Base-by-base conservation (phyloP, 768 basidiomycete genomes). In the Austroboletus festivus region DNA sequence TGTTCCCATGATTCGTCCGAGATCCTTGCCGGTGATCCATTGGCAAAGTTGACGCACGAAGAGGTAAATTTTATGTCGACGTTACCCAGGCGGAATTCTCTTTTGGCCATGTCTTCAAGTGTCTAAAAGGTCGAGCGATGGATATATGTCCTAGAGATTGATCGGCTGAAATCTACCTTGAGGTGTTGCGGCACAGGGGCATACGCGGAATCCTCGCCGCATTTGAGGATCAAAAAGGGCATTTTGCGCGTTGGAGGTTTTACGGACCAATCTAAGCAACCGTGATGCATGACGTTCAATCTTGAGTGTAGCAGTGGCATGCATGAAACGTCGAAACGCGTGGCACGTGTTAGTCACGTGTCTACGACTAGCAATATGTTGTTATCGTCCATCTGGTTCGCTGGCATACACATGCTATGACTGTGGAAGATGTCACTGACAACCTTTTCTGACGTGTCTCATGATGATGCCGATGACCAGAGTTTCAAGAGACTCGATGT, bases 241-340 rank as follows among this genome's bases (percentile, higher is more conserved):
- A 30, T 26, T 31, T 58, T 65, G 0, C 62, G 54, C 0, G 38
- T 31, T n/a, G 64, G 64, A 0, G 60, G 60, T 3, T 0, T 44
- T 3, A 41, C n/a, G 0, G 51, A 43, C 64, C 64, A 68, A 46
- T 66, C 56, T 5, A 60, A 20, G 50, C 64, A 66, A 16, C 60
- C n/a, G 50, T 66, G 64, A 8, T 39, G 30, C 62, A 63, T 67
- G 7, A 12, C 12, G 28, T n/a, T n/a, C n/a, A n/a, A n/a, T n/a
- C n/a, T n/a, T n/a, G 28, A 28, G 7, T 28, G 28, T 28, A 12
- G 28, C 12, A 5, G 28, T 28, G 28, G n/a, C n/a, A n/a, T n/a
- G n/a, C n/a, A n/a, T n/a, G n/a, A n/a, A n/a, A n/a, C n/a, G n/a
- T 28, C 35, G 31, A 34, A 53, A 40, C 52, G 46, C 40, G 46